Base-by-base conservation (phyloP, 2,329 filamentous ascomycete species). In the Colletotrichum scovillei region DNA sequence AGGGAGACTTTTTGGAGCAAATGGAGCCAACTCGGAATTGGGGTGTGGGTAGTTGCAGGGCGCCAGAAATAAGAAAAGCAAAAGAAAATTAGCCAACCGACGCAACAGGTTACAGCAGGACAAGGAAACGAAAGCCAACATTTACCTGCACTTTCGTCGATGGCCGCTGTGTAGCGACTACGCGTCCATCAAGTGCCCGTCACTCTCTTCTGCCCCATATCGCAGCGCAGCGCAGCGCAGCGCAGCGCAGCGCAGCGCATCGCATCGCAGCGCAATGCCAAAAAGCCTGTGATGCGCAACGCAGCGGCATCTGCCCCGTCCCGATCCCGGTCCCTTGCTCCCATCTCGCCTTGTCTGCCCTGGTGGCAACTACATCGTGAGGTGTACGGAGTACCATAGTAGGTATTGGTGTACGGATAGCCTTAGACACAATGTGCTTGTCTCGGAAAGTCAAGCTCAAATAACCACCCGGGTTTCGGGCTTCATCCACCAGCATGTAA, bases 11-110 rank as follows among this genome's bases (percentile, higher is more conserved):
- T 67, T 46, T 49, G 35, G 60, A 35, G 58, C 62, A 30, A 52
- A 32, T 49, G 35, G 67, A 35, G 58, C 62, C 42, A 52, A 32
- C 24, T 64, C 59, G 53, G 56, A 71, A 42, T 63, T 46, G 58
- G 42, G 26, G 57, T 65, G 72, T 74, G 72, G 72, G 58, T 68
- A 63, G 57, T 55, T 68, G 63, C 72, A 74, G 68, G 59, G 52
- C 53, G 68, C 49, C 19, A 72, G 49, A 49, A 58, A 60, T 26
- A 24, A 38, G 55, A 63, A 62, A 42, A 26, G 30, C 26, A 22
- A 65, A 32, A 42, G 32, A 53, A 22, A 52, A 42, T 60, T 12
- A 58, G 52, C 57, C 30, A 57, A 38, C n/a, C 52, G 55, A 69
- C 30, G 46, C 28, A 72, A 60, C 42, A 69, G 69, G 28, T 46